Evolutionary conservation across 306 rosid species (phyloP).

Genomic region (Quercus berberidifolia): DNA sequence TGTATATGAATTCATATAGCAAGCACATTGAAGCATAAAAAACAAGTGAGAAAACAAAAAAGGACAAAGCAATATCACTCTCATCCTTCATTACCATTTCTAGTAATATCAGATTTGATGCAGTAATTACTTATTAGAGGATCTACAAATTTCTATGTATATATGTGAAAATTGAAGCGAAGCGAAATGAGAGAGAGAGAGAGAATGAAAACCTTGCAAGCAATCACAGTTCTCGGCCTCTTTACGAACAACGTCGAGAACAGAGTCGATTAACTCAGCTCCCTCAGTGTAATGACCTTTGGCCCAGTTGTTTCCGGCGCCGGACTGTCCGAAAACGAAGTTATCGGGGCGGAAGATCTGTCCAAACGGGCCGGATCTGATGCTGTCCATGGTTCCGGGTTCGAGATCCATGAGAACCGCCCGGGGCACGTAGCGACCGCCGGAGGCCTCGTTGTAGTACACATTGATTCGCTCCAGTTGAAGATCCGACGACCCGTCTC

Average conservation of each 20-base stretch:
- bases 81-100: not conserved
- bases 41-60: not conserved
- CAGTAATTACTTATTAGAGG: no score
- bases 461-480: constrained; percentile 88
- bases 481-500: constrained; percentile 47
- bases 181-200: not conserved
- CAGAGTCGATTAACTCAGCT: constrained; percentile 85
- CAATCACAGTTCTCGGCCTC: constrained; percentile 96
- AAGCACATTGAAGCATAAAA: no score
- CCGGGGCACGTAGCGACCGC: constrained; percentile 86
- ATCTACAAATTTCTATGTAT: no score
- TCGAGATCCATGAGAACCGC: constrained; percentile 97
- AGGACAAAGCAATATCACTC: not conserved
- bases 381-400: constrained; percentile 94
- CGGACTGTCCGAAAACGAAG: constrained; percentile 90
- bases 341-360: constrained; percentile 91
- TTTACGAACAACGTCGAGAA: constrained; percentile 87
- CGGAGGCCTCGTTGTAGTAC: constrained; percentile 86
- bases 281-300: constrained; percentile 95
- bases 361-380: constrained; percentile 90
- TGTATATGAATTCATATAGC: no score
- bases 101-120: not conserved
- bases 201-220: constrained; percentile 60
- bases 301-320: constrained; percentile 94
- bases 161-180: no score